Evolutionary conservation across 2,329 filamentous ascomycete genomes (phyloP), one percentile per base, ranked within the genome.

Genomic region (Aspergillus brunneoviolaceus): DNA sequence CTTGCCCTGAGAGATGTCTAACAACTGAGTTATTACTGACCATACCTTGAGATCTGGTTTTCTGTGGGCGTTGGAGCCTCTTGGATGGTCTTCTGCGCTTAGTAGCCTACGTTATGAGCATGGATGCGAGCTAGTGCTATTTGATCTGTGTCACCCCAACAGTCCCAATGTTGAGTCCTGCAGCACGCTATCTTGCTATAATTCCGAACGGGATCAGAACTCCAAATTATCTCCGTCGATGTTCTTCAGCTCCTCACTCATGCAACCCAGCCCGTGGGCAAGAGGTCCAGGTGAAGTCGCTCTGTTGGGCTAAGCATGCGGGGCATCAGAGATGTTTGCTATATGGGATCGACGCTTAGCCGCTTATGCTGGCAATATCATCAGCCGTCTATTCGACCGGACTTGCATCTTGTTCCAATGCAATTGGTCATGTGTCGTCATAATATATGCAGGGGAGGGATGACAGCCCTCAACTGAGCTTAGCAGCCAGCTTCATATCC

Each of bases 401-500:
- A 29, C 6, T 29, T 29, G 27, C 7, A 7, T 29, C 7, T 29
- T 29, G 27, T 29, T 45, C 39, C 9, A 9, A 45, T 45, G 39
- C 39, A 45, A 19, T 45, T 35, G 16, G 16, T n/a, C 33, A 23
- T 19, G 19, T 31, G 14, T n/a, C 7, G 14, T 25, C 49, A 16
- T 29, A 27, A 50, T 21, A 27, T 50, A 7, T 54, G 25, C 33
- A 16, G 12, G 11, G 12, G 31, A 35, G 33, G 33, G 21, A 33
- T 27, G n/a, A 12, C 16, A 39, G 12, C 5, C n/a, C 47, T 51
- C 48, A 65, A 51, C 58, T 64, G 25, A 64, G 47, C 49, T 64
- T 64, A 5, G 63, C 79, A 57, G 82, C 82, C 67, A 79, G 77
- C 65, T 76, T 77, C 66, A 85, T 69, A 52, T 82, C 79, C 65